Percentiles rank a stretch among this genome's conserved stretches.
phyloP scores from a whole-genome alignment of 345 rosid genomes.

The Stellera chamaejasme region DNA sequence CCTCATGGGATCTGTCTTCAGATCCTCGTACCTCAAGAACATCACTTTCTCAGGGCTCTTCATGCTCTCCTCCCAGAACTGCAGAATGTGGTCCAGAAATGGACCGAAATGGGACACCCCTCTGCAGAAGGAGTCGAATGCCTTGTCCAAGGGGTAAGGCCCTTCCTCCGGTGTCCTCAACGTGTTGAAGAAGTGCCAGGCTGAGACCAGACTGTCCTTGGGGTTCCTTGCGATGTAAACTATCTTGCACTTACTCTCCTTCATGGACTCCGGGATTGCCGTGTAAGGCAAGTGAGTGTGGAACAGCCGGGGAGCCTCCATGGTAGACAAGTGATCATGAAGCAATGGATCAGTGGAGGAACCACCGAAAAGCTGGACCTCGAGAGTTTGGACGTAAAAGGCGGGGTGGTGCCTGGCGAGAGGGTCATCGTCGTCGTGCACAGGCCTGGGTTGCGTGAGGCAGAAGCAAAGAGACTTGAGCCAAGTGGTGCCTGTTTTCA shows the following conservation, averaged over 20 bases:
- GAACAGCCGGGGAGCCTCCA: slow-evolving; percentile 16
- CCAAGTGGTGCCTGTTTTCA: slow-evolving; percentile 36
- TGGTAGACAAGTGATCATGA: slow-evolving; percentile 6
- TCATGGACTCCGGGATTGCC: slow-evolving; percentile 20
- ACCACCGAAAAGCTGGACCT: slow-evolving; percentile 10
- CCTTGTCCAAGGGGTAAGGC: slow-evolving; percentile 13
- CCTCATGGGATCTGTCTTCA: slow-evolving; percentile 17
- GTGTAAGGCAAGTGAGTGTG: slow-evolving; percentile 27
- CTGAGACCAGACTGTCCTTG: slow-evolving; percentile 24
- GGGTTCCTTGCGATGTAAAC: slow-evolving; percentile 27
- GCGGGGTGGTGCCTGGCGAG: slow-evolving; percentile 15
- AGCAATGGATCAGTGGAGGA: slow-evolving; percentile 1
- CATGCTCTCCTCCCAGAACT: slow-evolving; percentile 23
- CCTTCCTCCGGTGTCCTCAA: slow-evolving; percentile 1
- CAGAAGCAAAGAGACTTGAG: slow-evolving; percentile 24
- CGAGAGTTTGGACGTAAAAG: slow-evolving; percentile 10
- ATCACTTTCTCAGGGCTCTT: slow-evolving; percentile 16
- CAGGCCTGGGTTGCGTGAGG: slow-evolving; percentile 10
- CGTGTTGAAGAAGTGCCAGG: slow-evolving; percentile 24
- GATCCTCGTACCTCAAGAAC: slow-evolving; percentile 33
- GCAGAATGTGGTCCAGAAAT: slow-evolving; percentile 23
- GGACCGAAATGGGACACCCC: slow-evolving; percentile 26
- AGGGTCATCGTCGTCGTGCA: slow-evolving; percentile 2
- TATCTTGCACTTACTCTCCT: slow-evolving; percentile 19
- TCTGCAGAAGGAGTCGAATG: slow-evolving; percentile 22